Evolutionary conservation across 306 rosid species (phyloP).

Genomic region (Trichosanthes truncata): DNA sequence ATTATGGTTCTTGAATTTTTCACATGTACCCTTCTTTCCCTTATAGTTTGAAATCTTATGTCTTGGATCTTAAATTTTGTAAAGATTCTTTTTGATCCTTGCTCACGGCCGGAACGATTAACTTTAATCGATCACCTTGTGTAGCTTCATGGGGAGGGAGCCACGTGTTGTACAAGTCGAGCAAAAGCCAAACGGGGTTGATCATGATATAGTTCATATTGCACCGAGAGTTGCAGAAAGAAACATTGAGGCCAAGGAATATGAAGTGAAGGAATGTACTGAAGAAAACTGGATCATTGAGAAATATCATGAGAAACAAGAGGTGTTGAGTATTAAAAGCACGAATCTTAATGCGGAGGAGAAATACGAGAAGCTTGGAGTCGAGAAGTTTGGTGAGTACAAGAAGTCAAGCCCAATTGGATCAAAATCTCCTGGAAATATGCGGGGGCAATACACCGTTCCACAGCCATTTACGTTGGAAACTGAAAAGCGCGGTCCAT

Average conservation of each 20-base stretch:
- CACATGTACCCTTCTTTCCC: not conserved
- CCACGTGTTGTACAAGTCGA: slow-evolving; percentile 42
- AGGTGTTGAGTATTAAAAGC: slow-evolving; percentile 40
- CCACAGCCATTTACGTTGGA: slow-evolving; percentile 47
- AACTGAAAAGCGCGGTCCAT: slow-evolving; percentile 48
- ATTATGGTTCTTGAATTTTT: not conserved
- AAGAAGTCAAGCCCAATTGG: slow-evolving; percentile 32
- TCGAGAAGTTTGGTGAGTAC: slow-evolving; percentile 21
- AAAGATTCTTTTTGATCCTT: not conserved
- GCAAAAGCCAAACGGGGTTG: slow-evolving; percentile 33
- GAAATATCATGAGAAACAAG: slow-evolving; percentile 37
- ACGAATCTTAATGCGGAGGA: slow-evolving; percentile 32
- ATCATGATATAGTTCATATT: slow-evolving; percentile 35
- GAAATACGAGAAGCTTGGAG: slow-evolving; percentile 43
- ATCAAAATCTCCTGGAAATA: slow-evolving; percentile 36
- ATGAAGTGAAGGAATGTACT: slow-evolving; percentile 49
- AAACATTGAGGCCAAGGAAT: slow-evolving; percentile 45
- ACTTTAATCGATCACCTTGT: not conserved
- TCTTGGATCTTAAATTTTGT: not conserved
- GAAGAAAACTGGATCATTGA: slow-evolving; percentile 36
- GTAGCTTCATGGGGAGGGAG: slow-evolving; percentile 94
- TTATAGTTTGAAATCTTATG: not conserved
- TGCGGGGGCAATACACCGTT: slow-evolving; percentile 36
- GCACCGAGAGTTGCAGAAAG: slow-evolving; percentile 57
- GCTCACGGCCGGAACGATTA: not conserved